Conservation (phyloP, 192 early-diverging fungal genomes). For the Coemansia sp. region DNA sequence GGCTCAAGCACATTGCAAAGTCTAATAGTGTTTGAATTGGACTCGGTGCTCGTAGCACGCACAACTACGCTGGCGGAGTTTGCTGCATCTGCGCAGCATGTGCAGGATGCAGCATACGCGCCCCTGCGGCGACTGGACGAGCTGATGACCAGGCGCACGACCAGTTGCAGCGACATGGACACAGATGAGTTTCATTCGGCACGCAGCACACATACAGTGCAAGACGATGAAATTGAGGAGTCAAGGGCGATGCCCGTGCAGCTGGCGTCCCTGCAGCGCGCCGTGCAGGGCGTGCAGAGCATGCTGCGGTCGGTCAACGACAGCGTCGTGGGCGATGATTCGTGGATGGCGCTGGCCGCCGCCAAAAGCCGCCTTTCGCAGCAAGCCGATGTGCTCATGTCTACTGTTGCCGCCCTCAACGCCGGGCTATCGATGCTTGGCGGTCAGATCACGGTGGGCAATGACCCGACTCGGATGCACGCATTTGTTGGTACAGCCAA, state of each 20-base stretch:
- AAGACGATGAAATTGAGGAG: not conserved
- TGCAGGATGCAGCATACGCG: not conserved
- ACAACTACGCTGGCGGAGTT: not conserved
- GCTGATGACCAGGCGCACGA: constrained; percentile 1
- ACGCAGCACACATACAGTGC: not conserved
- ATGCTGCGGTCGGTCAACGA: constrained; percentile 51
- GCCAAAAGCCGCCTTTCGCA: constrained; percentile 42
- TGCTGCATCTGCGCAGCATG: not conserved
- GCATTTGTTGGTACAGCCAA: constrained; percentile 5
- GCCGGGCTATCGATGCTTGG: constrained; percentile 34
- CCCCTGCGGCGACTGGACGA: constrained; percentile 9
- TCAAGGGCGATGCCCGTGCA: constrained; percentile 27
- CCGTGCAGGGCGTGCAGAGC: constrained; percentile 46
- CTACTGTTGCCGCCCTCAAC: constrained; percentile 48
- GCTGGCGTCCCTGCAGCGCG: constrained; percentile 50
- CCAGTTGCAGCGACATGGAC: constrained; percentile 25
- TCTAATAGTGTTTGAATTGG: constrained; percentile 17
- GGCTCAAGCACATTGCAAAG: not conserved
- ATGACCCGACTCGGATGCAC: not conserved
- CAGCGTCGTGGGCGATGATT: constrained; percentile 35
- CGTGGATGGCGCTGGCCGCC: constrained; percentile 33
- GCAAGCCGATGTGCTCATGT: constrained; percentile 52
- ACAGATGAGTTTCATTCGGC: constrained; percentile 40
- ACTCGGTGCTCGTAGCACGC: constrained; percentile 6
- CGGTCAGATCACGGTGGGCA: not conserved